Evolutionary conservation across 495 filamentous ascomycete species (phyloP).

Genomic region (Penicillium desertorum): DNA sequence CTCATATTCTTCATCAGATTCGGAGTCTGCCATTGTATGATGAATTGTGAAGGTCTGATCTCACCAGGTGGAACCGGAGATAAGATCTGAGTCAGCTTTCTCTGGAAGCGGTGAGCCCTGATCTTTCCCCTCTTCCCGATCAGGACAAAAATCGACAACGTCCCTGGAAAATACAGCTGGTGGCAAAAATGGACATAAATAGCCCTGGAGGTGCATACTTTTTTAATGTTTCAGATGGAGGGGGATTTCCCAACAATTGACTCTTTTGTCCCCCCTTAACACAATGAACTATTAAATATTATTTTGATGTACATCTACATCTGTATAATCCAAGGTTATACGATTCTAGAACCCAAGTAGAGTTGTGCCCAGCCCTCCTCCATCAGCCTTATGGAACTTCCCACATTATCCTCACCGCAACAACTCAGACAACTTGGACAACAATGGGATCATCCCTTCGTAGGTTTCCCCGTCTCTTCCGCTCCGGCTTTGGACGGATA

Average conservation of each 20-base stretch:
- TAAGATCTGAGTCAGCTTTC: constrained; percentile 16
- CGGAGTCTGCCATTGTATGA: constrained; percentile 22
- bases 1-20: constrained; percentile 52
- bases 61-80: not conserved
- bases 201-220: not conserved
- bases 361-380: not conserved
- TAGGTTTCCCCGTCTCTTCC: constrained; percentile 28
- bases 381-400: not conserved
- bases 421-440: not conserved
- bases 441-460: constrained; percentile 20
- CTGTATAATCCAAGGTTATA: not conserved
- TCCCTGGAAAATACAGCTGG: not conserved
- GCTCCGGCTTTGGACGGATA: constrained; percentile 14
- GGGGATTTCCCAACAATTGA: not conserved
- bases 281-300: not conserved
- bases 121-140: not conserved
- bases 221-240: not conserved
- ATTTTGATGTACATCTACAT: not conserved
- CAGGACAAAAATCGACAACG: not conserved
- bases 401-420: constrained; percentile 1
- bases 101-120: constrained; percentile 9
- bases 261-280: not conserved
- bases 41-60: too few relatives aligned
- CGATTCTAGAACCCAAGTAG: not conserved
- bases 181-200: not conserved